Percentiles rank a stretch among this genome's conserved stretches.
Conservation (phyloP, 176 grass and related monocot species). For the Lolium multiflorum region DNA sequence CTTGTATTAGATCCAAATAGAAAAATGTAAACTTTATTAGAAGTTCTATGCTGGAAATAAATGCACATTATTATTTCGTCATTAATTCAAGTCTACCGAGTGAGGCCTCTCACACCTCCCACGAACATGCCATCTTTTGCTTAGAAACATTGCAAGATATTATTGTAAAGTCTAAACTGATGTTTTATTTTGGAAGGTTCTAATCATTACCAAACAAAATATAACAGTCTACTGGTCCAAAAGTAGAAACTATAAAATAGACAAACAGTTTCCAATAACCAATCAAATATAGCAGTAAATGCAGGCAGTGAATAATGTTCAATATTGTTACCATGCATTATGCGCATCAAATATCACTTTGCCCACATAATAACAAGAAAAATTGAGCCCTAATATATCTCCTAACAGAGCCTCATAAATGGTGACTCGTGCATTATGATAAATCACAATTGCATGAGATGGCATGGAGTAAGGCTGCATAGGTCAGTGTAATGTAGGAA, state of each 20-base stretch:
- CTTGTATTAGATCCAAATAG: constrained; percentile 18
- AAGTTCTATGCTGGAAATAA: constrained; percentile 15
- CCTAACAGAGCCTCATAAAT: background rate
- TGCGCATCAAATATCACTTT: constrained; percentile 3
- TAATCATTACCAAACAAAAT: background rate
- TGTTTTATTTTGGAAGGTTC: constrained; percentile 13
- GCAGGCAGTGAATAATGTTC: constrained; percentile 16
- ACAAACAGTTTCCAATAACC: constrained; percentile 21
- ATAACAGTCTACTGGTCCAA: constrained; percentile 17
- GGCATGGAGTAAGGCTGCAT: constrained; percentile 27
- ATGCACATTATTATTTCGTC: background rate
- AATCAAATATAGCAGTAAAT: constrained; percentile 15
- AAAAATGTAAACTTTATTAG: constrained; percentile 6
- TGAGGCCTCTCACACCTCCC: background rate
- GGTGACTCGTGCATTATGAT: background rate
- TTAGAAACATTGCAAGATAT: constrained; percentile 8
- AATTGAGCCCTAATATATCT: constrained; percentile 25
- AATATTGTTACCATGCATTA: background rate
- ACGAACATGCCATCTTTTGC: background rate
- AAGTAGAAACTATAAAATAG: background rate
- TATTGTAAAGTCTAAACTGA: background rate
- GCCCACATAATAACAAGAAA: background rate
- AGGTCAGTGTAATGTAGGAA: background rate
- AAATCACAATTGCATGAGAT: constrained; percentile 21
- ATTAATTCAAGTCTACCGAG: constrained; percentile 21